Evolutionary conservation across 129 eudicot genomes (phyloP), one percentile per base, ranked within the genome.

Genomic region (Kitagawia praeruptora): DNA sequence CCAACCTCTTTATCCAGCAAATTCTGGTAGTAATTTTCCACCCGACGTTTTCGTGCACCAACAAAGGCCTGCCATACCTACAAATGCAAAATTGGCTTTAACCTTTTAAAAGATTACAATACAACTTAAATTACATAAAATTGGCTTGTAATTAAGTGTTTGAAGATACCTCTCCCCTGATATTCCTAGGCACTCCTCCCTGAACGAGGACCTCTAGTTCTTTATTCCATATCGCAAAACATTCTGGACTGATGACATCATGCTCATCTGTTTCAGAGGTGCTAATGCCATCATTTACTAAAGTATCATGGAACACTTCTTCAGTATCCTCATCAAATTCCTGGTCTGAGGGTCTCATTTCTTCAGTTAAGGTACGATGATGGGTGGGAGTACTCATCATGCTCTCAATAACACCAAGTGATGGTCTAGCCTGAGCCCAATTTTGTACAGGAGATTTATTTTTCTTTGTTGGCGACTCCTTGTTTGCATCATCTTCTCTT

Each of bases 41-140:
- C 87, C 5, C 97, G 87, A 27, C 99, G 98, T 39, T 88, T 80
- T 80, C 87, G 89, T 67, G 88, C 98, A 79, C 99, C 99, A 87
- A 89, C 95, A 85, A 96, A 90, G 45, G 97, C 95, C 92, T 96
- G 99, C 98, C 99, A 96, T 39, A 87, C 96, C 98, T 96, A 87
- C 67, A 85, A 27, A 73, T 53, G 85, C 73, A 31, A 83, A 71
- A 31, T 72, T 74, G 46, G 80, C 45, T 15, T 28, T 70, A 46
- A 6, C 72, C 31, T 51, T 64, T 69, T 28, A n/a, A 5, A 77
- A 53, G 39, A 41, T 19, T 45, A 75, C 13, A 47, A 31, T 67
- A 51, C n/a, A n/a, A n/a, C 77, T 3, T 15, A 25, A 71, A 31
- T 77, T 23, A 48, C 44, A n/a, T 25, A 34, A 61, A 14, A 31